These are phyloP conservation scores for Fallopia convolvulus DNA, from an alignment of 148 eudicot species.

Conservation along the genomic window DNA sequence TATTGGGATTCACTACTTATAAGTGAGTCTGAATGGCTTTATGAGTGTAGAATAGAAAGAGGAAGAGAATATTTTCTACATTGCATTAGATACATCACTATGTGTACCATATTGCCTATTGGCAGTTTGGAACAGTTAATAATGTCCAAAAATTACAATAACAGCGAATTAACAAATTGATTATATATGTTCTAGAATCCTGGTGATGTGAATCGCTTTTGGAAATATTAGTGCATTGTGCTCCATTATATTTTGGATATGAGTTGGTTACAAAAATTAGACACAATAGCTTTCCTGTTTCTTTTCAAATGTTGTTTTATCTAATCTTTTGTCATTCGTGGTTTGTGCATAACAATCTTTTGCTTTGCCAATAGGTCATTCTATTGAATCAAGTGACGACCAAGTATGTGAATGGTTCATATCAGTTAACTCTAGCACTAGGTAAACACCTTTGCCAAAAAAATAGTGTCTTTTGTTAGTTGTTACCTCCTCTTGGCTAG, in stretches of 20 bases:
- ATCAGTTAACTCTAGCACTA: constrained; percentile 73
- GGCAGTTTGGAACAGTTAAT: not conserved
- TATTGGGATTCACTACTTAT: too few relatives aligned
- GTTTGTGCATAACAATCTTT: not conserved
- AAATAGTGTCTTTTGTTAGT: not conserved
- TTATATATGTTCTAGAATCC: not conserved
- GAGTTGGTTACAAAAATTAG: not conserved
- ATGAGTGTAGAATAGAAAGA: not conserved
- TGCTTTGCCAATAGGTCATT: constrained; percentile 43
- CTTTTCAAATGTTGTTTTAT: not conserved
- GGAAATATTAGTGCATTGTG: not conserved
- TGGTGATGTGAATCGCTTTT: not conserved
- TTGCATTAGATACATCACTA: not conserved
- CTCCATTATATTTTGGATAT: not conserved
- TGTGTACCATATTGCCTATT: not conserved
- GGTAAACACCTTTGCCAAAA: constrained; percentile 28
- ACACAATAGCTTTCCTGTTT: not conserved
- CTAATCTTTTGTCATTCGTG: not conserved
- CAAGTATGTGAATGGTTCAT: constrained; percentile 69
- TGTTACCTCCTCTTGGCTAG: not conserved
- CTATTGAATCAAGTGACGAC: constrained; percentile 83
- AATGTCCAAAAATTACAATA: not conserved
- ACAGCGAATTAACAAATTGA: not conserved
- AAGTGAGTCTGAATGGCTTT: too few relatives aligned
- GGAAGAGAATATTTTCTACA: not conserved